Evolutionary conservation across 1,139 yeast genomes (phyloP).

Genomic region (Neolecta irregularis): DNA sequence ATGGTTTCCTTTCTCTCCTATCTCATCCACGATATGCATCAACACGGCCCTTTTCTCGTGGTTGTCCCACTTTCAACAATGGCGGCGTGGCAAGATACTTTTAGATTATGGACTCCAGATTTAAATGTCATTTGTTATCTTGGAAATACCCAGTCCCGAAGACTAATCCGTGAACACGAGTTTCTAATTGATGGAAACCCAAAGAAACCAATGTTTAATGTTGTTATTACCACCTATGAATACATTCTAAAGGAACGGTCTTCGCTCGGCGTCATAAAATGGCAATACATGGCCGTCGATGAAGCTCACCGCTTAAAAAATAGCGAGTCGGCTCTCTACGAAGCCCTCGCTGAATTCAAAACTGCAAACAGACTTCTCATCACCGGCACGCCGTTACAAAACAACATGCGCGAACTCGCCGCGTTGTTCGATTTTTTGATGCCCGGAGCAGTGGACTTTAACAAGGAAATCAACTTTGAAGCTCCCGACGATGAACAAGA

Average conservation of each 20-base stretch:
- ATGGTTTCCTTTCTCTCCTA: constrained; percentile 89
- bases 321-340: constrained; percentile 84
- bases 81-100: constrained; percentile 98
- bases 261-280: constrained; percentile 66
- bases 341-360: constrained; percentile 66
- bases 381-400: constrained; percentile 96
- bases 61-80: constrained; percentile 94
- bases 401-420: constrained; percentile 85
- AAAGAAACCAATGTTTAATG: constrained; percentile 69
- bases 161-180: constrained; percentile 70
- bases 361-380: constrained; percentile 74
- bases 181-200: constrained; percentile 45
- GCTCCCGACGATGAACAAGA: constrained; percentile 78
- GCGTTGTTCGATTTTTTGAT: constrained; percentile 86
- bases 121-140: constrained; percentile 79
- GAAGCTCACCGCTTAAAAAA: constrained; percentile 96
- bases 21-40: constrained; percentile 87
- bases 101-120: constrained; percentile 96
- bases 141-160: constrained; percentile 82
- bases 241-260: constrained; percentile 76
- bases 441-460: constrained; percentile 86
- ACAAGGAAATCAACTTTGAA: constrained; percentile 89
- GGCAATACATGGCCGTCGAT: constrained; percentile 97
- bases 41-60: constrained; percentile 89
- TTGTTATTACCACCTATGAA: constrained; percentile 84